phyloP scores from a whole-genome alignment of 768 basidiomycete genomes.

The Podaxis sp. region DNA sequence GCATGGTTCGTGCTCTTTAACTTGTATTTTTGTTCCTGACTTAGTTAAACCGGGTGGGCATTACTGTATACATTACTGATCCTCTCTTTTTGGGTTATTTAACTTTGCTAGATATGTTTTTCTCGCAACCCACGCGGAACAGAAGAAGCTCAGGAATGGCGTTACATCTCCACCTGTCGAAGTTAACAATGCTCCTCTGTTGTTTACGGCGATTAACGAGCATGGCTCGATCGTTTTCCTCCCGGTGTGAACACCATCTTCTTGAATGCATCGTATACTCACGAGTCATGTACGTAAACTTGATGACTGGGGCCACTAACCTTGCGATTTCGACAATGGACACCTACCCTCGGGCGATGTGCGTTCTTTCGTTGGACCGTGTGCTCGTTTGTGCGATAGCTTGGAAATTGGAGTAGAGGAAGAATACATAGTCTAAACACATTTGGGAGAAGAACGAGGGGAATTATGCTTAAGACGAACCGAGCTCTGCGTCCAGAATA shows the following conservation, averaged over 20 bases:
- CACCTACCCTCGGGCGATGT: conserved; percentile 54
- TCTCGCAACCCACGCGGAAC: conserved; percentile 39
- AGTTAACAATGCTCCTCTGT: conserved; percentile 37
- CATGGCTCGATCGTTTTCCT: conserved; percentile 84
- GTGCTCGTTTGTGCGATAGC: conserved; percentile 58
- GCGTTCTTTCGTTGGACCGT: conserved; percentile 62
- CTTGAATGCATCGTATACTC: not conserved
- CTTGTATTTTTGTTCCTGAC: not conserved
- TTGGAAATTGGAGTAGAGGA: conserved; percentile 40
- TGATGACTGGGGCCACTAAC: conserved; percentile 84
- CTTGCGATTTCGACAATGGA: conserved; percentile 83
- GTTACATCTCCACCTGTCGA: not conserved
- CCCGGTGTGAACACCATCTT: conserved; percentile 49
- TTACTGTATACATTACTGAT: conserved; percentile 88
- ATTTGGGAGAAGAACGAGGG: too few species aligned
- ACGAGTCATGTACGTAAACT: conserved; percentile 64
- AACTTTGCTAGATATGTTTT: conserved; percentile 62
- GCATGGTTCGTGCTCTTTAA: conserved; percentile 37
- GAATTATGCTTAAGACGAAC: too few species aligned
- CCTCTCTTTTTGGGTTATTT: conserved; percentile 81
- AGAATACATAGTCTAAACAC: not conserved
- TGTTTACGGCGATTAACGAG: conserved; percentile 81
- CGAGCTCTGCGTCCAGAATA: too few species aligned
- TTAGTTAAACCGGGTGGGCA: conserved; percentile 63
- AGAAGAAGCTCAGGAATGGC: conserved; percentile 18